Base-by-base conservation (phyloP, 2,329 filamentous ascomycete species). In the Diplodia intermedia region DNA sequence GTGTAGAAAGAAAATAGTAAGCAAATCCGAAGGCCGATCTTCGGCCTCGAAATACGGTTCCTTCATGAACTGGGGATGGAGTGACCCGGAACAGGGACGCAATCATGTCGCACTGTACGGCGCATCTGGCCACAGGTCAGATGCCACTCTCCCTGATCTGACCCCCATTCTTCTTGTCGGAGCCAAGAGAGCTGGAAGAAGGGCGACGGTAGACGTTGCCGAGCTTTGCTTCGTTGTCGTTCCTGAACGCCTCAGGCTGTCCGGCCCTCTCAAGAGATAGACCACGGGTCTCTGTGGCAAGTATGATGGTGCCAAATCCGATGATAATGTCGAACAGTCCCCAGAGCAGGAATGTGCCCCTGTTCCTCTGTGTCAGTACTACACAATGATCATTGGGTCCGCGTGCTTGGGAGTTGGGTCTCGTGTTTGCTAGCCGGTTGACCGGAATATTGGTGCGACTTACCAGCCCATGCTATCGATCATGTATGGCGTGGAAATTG, bases 401-500 rank as follows among this genome's bases (percentile, higher is more conserved):
- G 29, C 18, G 18, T 55, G 23, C 29, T 33, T 3, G 52, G 15
- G 26, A 23, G 2, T 31, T 29, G 26, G 15, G 29, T 11, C 23
- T n/a, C 4, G 18, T 55, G 18, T 55, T 49, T 47, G 60, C 43
- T 36, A 52, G 26, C 23, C 31, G 9, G 14, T 40, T 43, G n/a
- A 23, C 20, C 9, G 18, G 20, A n/a, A 23, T 26, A 40, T 23
- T 36, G 33, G 60, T 53, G 43, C 31, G 18, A 65, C 62, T 14
- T 78, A 79, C 82, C 81, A 85, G 0, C 80, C 79, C 66, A 86
- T 77, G 40, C 79, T 79, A 1, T 74, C 71, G 66, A 86, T 82
- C 79, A 84, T 85, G 71, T 83, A 83, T 0, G 84, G 84, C 1
- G 84, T 86, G 18, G 79, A 77, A 33, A 84, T 79, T 0, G 80